These are phyloP conservation scores for Ustilago bromivora DNA, from an alignment of 1,284 basidiomycete species.

Conservation along the genomic window DNA sequence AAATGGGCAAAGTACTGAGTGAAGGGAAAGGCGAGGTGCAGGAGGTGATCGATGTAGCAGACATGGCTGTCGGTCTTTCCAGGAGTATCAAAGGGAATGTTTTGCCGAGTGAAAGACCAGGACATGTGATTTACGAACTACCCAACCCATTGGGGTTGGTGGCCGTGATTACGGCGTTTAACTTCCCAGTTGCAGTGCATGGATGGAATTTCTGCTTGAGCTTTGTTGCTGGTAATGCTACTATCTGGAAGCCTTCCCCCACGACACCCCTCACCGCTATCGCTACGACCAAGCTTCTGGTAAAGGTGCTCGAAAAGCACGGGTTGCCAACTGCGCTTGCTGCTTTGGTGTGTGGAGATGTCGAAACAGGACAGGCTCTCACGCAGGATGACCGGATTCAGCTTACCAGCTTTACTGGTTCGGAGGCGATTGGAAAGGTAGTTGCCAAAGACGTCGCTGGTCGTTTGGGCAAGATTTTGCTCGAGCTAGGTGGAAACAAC, in stretches of 20 bases:
- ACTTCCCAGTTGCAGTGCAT: conserved; percentile 83
- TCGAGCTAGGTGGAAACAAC: conserved; percentile 97
- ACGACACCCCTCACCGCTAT: conserved; percentile 86
- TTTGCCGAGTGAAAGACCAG: conserved; percentile 58
- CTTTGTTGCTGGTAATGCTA: conserved; percentile 89
- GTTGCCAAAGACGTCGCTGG: conserved; percentile 85
- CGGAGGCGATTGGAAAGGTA: conserved; percentile 84
- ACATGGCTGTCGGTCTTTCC: conserved; percentile 84
- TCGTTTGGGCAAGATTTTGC: conserved; percentile 83
- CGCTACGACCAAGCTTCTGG: conserved; percentile 86
- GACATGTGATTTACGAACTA: conserved; percentile 70
- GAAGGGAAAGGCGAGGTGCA: conserved; percentile 94
- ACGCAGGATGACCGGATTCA: conserved; percentile 78
- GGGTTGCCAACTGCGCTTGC: conserved; percentile 85
- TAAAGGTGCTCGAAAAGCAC: conserved; percentile 83
- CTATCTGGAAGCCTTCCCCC: conserved; percentile 93
- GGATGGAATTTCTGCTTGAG: conserved; percentile 89
- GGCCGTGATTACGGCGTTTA: conserved; percentile 90
- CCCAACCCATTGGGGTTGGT: conserved; percentile 92
- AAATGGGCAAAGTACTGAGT: conserved; percentile 91
- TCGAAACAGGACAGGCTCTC: conserved; percentile 82
- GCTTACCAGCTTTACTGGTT: conserved; percentile 91
- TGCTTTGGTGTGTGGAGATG: conserved; percentile 83
- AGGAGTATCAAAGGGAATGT: conserved; percentile 80
- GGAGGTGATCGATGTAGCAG: conserved; percentile 91